Percentiles rank a stretch among this genome's conserved stretches.
These are phyloP conservation scores for Helotiales sp. DNA, from an alignment of 2,329 filamentous ascomycete species.

Conservation along the genomic window DNA sequence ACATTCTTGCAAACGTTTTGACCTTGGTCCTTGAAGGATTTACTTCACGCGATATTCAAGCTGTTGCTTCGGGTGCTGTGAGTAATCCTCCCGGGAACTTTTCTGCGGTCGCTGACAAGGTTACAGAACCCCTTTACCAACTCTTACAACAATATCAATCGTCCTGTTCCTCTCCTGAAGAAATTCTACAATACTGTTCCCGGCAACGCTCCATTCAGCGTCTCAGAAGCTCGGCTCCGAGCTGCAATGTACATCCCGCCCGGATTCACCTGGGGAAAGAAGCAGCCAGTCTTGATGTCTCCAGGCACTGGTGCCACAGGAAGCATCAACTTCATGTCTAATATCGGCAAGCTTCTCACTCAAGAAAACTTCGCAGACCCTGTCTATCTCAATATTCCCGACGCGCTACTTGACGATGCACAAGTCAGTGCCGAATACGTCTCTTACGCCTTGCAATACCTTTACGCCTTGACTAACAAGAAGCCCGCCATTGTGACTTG, in stretches of 20 bases:
- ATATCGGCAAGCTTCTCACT: slow-evolving; percentile 49
- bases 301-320: slow-evolving; percentile 53
- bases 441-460: slow-evolving; percentile 59
- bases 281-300: slow-evolving; percentile 51
- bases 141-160: slow-evolving; percentile 14
- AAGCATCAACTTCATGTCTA: slow-evolving; percentile 37
- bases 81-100: not conserved
- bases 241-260: slow-evolving; percentile 53
- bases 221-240: slow-evolving; percentile 47
- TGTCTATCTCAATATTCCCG: slow-evolving; percentile 57
- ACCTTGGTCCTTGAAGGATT: slow-evolving; percentile 20
- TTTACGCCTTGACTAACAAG: slow-evolving; percentile 39
- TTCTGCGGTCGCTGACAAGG: not conserved
- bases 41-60: slow-evolving; percentile 14
- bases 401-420: slow-evolving; percentile 45
- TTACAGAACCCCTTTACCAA: slow-evolving; percentile 11
- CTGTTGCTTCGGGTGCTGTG: slow-evolving; percentile 9
- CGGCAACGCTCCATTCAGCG: slow-evolving; percentile 48
- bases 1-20: slow-evolving; percentile 16
- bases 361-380: slow-evolving; percentile 45
- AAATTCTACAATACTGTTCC: slow-evolving; percentile 26
- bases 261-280: slow-evolving; percentile 46
- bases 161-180: slow-evolving; percentile 39
- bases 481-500: slow-evolving; percentile 50
- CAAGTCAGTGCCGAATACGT: slow-evolving; percentile 55